A percentile compares a stretch with the other conserved stretches of the same genome.
Conservation (phyloP, 2,329 filamentous ascomycete genomes). For the Verticillium klebahnii region DNA sequence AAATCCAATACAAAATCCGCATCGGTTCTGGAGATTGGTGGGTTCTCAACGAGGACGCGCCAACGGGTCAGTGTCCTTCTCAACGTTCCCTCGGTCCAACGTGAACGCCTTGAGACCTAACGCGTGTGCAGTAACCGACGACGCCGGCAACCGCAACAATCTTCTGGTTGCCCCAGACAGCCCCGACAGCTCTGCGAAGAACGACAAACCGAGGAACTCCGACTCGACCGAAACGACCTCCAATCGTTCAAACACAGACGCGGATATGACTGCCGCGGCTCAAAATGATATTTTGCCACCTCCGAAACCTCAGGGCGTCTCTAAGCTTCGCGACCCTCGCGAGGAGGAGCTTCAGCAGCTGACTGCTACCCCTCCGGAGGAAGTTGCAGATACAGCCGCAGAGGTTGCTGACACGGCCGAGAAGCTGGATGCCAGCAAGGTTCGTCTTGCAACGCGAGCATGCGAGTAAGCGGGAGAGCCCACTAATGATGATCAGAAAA, state of each 20-base stretch:
- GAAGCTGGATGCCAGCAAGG: slow-evolving; percentile 24
- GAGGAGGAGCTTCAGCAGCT: slow-evolving; percentile 26
- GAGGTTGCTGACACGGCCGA: slow-evolving; percentile 39
- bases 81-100: background rate
- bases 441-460: slow-evolving; percentile 1
- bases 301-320: background rate
- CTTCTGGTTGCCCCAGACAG: background rate
- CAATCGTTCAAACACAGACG: background rate
- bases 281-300: background rate
- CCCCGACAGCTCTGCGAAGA: background rate
- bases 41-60: slow-evolving; percentile 59
- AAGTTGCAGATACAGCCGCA: slow-evolving; percentile 36
- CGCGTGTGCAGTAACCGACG: slow-evolving; percentile 30
- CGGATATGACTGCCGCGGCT: slow-evolving; percentile 3
- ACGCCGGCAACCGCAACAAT: slow-evolving; percentile 44
- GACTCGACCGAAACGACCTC: background rate
- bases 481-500: slow-evolving; percentile 3
- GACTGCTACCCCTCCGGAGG: slow-evolving; percentile 32
- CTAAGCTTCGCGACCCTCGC: slow-evolving; percentile 17
- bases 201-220: slow-evolving; percentile 3
- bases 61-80: slow-evolving; percentile 43
- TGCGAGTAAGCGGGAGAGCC: slow-evolving; percentile 2
- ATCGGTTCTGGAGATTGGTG: slow-evolving; percentile 65
- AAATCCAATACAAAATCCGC: slow-evolving; percentile 73
- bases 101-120: background rate